Conservation (phyloP, 1,139 yeast genomes). For the Blastobotrys raffinosifermentans region DNA sequence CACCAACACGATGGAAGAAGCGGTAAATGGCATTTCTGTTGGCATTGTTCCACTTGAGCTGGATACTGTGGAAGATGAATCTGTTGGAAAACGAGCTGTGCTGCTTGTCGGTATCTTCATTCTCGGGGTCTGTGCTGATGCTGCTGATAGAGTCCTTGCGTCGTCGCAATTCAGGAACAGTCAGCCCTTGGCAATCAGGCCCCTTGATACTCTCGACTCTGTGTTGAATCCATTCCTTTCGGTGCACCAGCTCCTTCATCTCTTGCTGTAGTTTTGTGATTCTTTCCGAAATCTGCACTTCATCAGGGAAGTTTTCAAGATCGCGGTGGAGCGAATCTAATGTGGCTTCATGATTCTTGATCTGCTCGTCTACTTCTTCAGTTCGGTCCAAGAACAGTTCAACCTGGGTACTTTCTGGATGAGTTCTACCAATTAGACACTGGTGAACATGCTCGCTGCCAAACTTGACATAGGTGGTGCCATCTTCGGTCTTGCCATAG, state of each 20-base stretch:
- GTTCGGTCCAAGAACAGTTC: constrained; percentile 28
- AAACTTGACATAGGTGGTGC: constrained; percentile 45
- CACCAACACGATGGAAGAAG: constrained; percentile 56
- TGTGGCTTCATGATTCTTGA: constrained; percentile 36
- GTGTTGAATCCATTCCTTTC: background rate
- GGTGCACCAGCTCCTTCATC: constrained; percentile 35
- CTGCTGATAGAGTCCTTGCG: background rate
- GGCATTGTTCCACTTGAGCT: constrained; percentile 71
- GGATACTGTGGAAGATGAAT: constrained; percentile 71
- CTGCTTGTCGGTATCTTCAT: constrained; percentile 8
- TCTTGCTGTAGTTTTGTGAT: constrained; percentile 31
- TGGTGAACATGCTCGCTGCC: constrained; percentile 63
- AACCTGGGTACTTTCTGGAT: constrained; percentile 31
- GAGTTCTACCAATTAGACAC: constrained; percentile 52
- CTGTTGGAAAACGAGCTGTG: constrained; percentile 58
- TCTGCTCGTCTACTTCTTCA: constrained; percentile 41
- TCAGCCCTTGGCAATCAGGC: too few relatives aligned
- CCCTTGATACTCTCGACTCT: too few relatives aligned
- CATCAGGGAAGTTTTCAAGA: constrained; percentile 23
- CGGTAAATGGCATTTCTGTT: constrained; percentile 57
- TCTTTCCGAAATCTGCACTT: constrained; percentile 20
- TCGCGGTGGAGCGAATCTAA: constrained; percentile 31
- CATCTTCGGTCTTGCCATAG: constrained; percentile 24
- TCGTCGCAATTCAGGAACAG: background rate
- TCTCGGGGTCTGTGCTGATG: too few relatives aligned